A percentile compares a stretch with the other conserved stretches of the same genome.
Conservation (phyloP, 257 asterid species). For the Capsicum rhomboideum region DNA sequence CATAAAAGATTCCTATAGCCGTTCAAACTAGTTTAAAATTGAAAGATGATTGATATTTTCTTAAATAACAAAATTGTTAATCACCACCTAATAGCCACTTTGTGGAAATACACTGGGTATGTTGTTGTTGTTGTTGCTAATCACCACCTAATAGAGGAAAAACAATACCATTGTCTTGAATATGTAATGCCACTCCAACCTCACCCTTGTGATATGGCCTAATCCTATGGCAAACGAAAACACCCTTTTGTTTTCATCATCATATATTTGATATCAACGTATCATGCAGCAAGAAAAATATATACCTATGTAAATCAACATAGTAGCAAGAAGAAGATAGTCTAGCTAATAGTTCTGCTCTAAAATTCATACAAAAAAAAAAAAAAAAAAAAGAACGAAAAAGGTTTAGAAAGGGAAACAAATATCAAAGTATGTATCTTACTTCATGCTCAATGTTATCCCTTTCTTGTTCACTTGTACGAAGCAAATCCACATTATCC, state of each 20-base stretch:
- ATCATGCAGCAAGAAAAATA: neutral
- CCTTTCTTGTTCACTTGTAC: constrained; percentile 84
- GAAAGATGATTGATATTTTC: neutral
- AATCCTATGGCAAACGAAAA: neutral
- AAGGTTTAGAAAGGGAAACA: neutral
- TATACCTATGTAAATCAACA: neutral
- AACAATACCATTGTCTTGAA: neutral
- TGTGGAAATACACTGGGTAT: no score
- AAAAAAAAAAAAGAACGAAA: no score
- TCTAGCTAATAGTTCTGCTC: no score
- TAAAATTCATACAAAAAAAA: no score
- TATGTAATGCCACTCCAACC: neutral
- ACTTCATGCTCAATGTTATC: constrained; percentile 97
- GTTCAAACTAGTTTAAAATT: neutral
- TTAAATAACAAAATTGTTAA: neutral
- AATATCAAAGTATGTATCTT: constrained; percentile 7
- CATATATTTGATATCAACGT: neutral
- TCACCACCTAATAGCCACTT: no score
- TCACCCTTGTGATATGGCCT: neutral
- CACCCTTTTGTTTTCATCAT: neutral
- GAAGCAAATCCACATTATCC: constrained; percentile 69
- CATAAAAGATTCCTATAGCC: neutral
- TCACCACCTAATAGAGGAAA: neutral
- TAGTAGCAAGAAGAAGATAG: neutral
- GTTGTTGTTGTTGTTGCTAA: no score